Base-by-base conservation (phyloP, 2,329 filamentous ascomycete genomes). In the Neofusicoccum sp. region DNA sequence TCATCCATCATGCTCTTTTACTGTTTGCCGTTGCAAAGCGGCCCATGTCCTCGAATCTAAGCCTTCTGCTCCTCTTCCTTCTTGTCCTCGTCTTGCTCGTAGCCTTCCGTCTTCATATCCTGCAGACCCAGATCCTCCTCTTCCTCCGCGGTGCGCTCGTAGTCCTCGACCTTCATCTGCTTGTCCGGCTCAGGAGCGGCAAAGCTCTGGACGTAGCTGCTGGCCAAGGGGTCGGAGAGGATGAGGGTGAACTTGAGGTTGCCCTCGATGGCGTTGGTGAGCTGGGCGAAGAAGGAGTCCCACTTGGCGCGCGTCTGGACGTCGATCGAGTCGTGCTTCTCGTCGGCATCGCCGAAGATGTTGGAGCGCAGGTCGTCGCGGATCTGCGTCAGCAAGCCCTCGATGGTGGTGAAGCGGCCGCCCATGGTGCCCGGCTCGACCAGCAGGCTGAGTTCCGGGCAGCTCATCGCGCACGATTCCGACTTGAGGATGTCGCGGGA, bases 371-470 rank as follows among this genome's bases (percentile, higher is more conserved):
- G 84, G 76, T 99, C 94, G 73, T 95, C 89, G 66, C 93, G 90
- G 64, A 99, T 91, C 74, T 99, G 92, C 0, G 92, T 95, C 61
- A 98, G 83, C 22, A 98, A 86, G 65, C 95, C 95, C 77, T 99
- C 95, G 22, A 99, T 89, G 0, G 95, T 99, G 22, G 95, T 99
- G 82, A 99, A 99, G 64, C 95, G 89, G 16, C 95, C 95, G 65
- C 95, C 95, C 16, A 99, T 87, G 0, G 95, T 99, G 63, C 95
- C 95, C 0, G 94, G 93, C 77, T 96, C 93, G 67, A 98, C 92
- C 60, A 88, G 87, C 9, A 99, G 87, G 69, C 89, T 87, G 16
- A 98, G 87, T 74, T 99, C 93, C 0, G 92, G 90, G 75, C 93
- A 96, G 71, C 89, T 87, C 65, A 99, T 84, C 11, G 87, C 89